These are phyloP conservation scores for Trypanosoma mega DNA, from an alignment of 208 protist genomes.

Conservation along the genomic window DNA sequence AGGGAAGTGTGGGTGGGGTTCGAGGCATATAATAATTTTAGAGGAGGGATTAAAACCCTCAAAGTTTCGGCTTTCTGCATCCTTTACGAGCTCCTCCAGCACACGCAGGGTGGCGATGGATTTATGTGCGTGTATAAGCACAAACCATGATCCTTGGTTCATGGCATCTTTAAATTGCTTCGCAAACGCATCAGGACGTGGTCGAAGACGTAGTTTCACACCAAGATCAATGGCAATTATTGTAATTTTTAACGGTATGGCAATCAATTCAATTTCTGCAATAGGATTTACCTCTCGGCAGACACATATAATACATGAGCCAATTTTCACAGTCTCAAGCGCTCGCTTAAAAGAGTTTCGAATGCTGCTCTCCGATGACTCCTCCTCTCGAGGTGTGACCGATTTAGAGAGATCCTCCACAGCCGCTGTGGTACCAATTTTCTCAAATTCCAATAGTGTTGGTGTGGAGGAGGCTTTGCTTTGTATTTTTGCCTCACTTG, in stretches of 20 bases:
- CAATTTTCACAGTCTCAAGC: slow-evolving; percentile 41
- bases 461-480: background rate
- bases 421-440: slow-evolving; percentile 50
- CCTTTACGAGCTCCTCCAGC: slow-evolving; percentile 62
- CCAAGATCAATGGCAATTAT: slow-evolving; percentile 62
- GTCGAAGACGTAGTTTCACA: slow-evolving; percentile 73
- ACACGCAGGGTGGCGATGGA: slow-evolving; percentile 71
- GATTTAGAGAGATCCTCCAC: slow-evolving; percentile 26
- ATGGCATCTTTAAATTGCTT: slow-evolving; percentile 61
- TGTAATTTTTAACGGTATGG: slow-evolving; percentile 27
- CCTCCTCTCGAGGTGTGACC: background rate
- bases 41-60: slow-evolving; percentile 55
- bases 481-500: background rate
- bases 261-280: slow-evolving; percentile 80
- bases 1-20: slow-evolving; percentile 84
- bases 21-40: slow-evolving; percentile 63
- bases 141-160: slow-evolving; percentile 67
- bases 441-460: slow-evolving; percentile 70
- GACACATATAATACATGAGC: slow-evolving; percentile 70
- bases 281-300: slow-evolving; percentile 77
- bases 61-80: slow-evolving; percentile 50
- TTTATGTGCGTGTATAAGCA: slow-evolving; percentile 80
- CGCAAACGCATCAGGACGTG: slow-evolving; percentile 54
- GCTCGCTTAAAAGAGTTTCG: slow-evolving; percentile 38
- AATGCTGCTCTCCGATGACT: slow-evolving; percentile 17